These are phyloP conservation scores for Mycena olivaceomarginata DNA, from an alignment of 768 basidiomycete genomes.

Conservation along the genomic window DNA sequence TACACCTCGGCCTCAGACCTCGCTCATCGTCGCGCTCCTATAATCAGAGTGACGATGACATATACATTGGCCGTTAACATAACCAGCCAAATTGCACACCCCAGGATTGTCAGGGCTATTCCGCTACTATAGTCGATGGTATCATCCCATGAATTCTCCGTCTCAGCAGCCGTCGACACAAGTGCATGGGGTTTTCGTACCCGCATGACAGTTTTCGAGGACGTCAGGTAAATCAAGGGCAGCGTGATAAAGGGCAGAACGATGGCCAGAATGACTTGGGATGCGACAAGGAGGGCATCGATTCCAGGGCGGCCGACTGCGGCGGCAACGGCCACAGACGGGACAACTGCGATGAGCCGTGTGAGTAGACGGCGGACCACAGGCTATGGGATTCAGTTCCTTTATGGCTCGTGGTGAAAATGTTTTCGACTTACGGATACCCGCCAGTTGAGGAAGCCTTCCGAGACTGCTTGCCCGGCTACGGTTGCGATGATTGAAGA, in stretches of 20 bases:
- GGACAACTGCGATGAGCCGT: conserved; percentile 87
- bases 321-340: conserved; percentile 87
- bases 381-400: conserved; percentile 67
- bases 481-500: conserved; percentile 94
- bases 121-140: conserved; percentile 81
- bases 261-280: conserved; percentile 90
- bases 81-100: conserved; percentile 77
- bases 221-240: conserved; percentile 87
- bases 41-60: conserved; percentile 69
- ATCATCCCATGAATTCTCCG: conserved; percentile 51
- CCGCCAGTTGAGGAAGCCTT: conserved; percentile 93
- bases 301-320: conserved; percentile 83
- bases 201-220: conserved; percentile 83
- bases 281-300: conserved; percentile 87
- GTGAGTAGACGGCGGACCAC: conserved; percentile 88
- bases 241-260: conserved; percentile 91
- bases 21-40: conserved; percentile 14
- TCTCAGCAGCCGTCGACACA: conserved; percentile 41
- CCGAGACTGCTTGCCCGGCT: conserved; percentile 92
- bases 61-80: conserved; percentile 86
- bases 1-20: neutral
- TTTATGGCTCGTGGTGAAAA: conserved; percentile 33
- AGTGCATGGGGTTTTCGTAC: conserved; percentile 67
- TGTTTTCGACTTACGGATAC: conserved; percentile 73
- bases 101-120: conserved; percentile 68